These are phyloP conservation scores for Leptosphaerulina australis DNA, from an alignment of 2,329 filamentous ascomycete genomes.

Conservation along the genomic window DNA sequence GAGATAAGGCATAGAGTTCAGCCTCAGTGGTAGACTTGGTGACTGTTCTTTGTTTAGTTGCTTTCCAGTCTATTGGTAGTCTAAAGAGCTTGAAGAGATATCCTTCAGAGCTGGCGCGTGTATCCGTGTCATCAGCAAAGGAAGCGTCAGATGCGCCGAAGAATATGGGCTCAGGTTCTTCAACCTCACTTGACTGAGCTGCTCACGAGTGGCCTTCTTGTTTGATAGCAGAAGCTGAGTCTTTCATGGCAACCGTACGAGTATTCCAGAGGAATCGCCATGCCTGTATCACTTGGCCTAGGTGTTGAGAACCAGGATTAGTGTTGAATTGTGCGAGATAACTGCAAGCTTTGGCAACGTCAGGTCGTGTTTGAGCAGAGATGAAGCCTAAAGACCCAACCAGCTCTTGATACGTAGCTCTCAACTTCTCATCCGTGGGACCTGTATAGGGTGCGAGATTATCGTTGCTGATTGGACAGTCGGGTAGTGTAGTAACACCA, in stretches of 20 bases:
- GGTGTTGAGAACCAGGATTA: background rate
- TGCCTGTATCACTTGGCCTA: background rate
- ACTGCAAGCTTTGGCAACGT: conserved; percentile 17
- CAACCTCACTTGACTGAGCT: too few relatives aligned
- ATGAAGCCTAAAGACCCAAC: conserved; percentile 24
- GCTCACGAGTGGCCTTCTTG: background rate
- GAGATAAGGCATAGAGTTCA: conserved; percentile 19
- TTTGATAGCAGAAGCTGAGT: background rate
- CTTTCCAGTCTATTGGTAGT: conserved; percentile 22
- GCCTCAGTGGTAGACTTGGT: conserved; percentile 30
- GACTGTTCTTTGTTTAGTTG: conserved; percentile 13
- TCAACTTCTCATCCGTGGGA: background rate
- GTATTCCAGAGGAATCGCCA: background rate
- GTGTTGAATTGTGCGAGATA: conserved; percentile 12
- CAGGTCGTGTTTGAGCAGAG: conserved; percentile 10
- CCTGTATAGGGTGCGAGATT: background rate
- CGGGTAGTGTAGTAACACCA: background rate
- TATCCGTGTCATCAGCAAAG: conserved; percentile 23
- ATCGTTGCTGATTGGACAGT: background rate
- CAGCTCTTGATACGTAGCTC: conserved; percentile 11
- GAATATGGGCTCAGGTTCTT: conserved; percentile 12
- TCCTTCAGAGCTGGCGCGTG: conserved; percentile 22
- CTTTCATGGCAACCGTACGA: background rate
- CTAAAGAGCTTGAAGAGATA: conserved; percentile 30
- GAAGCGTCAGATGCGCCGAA: conserved; percentile 25